phyloP scores from a whole-genome alignment of 2,329 filamentous ascomycete species.

The Paecilomyces fulvus region DNA sequence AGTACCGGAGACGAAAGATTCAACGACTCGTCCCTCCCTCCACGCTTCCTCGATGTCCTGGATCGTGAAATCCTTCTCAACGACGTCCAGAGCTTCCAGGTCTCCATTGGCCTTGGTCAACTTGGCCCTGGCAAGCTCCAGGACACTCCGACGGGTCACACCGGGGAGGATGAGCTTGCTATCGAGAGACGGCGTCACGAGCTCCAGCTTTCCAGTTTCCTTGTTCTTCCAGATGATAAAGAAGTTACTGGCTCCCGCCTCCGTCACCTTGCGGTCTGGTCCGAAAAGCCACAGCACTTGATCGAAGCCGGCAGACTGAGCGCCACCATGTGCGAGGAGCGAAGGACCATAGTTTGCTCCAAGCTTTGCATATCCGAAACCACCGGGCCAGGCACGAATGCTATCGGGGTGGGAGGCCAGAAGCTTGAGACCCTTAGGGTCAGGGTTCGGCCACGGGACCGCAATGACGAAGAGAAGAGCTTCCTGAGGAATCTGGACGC shows the following conservation, averaged over 20 bases:
- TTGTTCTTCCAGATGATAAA: slow-evolving; percentile 61
- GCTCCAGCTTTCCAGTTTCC: slow-evolving; percentile 45
- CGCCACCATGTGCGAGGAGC: slow-evolving; percentile 66
- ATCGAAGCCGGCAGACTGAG: slow-evolving; percentile 62
- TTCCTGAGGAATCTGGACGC: slow-evolving; percentile 64
- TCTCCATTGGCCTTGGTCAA: slow-evolving; percentile 41
- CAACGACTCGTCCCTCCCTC: slow-evolving; percentile 62
- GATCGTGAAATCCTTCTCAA: slow-evolving; percentile 74
- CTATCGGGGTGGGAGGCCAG: slow-evolving; percentile 64
- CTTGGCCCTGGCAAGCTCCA: slow-evolving; percentile 56
- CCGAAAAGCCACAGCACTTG: slow-evolving; percentile 88
- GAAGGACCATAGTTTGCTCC: slow-evolving; percentile 83
- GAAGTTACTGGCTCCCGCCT: slow-evolving; percentile 83
- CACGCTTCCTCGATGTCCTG: slow-evolving; percentile 61
- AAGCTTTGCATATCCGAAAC: slow-evolving; percentile 81
- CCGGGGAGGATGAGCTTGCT: slow-evolving; percentile 76
- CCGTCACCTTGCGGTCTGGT: slow-evolving; percentile 63
- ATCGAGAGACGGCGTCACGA: slow-evolving; percentile 72
- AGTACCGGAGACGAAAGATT: slow-evolving; percentile 77
- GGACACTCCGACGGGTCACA: slow-evolving; percentile 65
- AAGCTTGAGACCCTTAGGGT: neutral
- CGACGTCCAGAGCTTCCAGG: slow-evolving; percentile 52
- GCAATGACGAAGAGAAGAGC: slow-evolving; percentile 70
- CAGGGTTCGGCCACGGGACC: slow-evolving; percentile 33
- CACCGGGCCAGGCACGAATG: slow-evolving; percentile 80